Percentiles rank a stretch among this genome's conserved stretches.
Conservation (phyloP, 257 asterid species). For the Parsonsia alboflavescens region DNA sequence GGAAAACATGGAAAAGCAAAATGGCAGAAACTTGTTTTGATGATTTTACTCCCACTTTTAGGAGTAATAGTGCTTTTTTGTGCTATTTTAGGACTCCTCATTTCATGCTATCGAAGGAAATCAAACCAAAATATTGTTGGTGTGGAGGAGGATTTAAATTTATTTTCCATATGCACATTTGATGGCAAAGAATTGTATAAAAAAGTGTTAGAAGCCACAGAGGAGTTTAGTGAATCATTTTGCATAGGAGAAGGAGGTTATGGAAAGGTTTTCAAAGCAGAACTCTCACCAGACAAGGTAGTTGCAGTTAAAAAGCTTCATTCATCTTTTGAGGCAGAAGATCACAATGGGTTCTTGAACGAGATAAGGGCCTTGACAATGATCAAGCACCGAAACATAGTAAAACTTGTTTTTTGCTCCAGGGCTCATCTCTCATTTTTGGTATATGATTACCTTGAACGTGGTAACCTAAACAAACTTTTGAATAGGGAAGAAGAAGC, state of each 20-base stretch:
- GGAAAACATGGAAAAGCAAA: background rate
- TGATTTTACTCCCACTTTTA: slow-evolving; percentile 7
- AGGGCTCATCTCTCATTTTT: slow-evolving; percentile 18
- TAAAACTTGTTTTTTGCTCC: background rate
- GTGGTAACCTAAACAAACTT: slow-evolving; percentile 18
- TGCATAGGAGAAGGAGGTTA: slow-evolving; percentile 31
- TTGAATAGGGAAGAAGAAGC: slow-evolving; percentile 20
- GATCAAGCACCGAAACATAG: background rate
- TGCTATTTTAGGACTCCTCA: slow-evolving; percentile 2
- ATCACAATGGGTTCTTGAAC: slow-evolving; percentile 14
- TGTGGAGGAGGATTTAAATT: too few species aligned
- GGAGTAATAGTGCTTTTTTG: slow-evolving; percentile 1
- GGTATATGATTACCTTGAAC: slow-evolving; percentile 33
- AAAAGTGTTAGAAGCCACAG: too few species aligned
- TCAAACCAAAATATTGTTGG: too few species aligned
- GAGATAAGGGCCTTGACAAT: slow-evolving; percentile 8
- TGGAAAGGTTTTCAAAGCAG: slow-evolving; percentile 29
- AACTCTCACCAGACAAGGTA: slow-evolving; percentile 18
- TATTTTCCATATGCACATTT: too few species aligned
- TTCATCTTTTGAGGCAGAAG: background rate
- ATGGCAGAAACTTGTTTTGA: background rate
- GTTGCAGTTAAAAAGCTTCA: slow-evolving; percentile 23
- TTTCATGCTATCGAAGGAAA: background rate
- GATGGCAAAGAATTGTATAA: too few species aligned
- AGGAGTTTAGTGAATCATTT: slow-evolving; percentile 14